phyloP scores from a whole-genome alignment of 2,329 filamentous ascomycete species.

The Arthrobotrys sphaeroides region DNA sequence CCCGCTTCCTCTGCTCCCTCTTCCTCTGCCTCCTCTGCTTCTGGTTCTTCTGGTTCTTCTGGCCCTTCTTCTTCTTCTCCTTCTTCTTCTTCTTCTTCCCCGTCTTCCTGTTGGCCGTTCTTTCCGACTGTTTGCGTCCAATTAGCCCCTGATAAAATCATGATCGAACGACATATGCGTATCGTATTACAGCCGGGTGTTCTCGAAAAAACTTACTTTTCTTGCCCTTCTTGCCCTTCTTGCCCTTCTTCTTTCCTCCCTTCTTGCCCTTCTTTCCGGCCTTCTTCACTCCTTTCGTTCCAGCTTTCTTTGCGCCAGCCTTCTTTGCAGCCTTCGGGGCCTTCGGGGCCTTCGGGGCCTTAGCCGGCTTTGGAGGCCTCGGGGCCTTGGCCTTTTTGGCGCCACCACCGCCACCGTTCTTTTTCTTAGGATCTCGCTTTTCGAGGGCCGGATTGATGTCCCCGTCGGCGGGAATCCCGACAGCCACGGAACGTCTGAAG shows the following conservation, averaged over 20 bases:
- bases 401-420: neutral
- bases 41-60: neutral
- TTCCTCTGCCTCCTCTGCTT: neutral
- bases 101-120: neutral
- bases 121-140: neutral
- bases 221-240: neutral
- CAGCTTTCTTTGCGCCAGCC: neutral
- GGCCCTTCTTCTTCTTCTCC: neutral
- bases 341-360: neutral
- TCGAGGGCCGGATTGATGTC: neutral
- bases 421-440: neutral
- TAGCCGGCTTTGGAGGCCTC: neutral
- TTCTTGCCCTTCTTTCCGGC: neutral
- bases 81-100: neutral
- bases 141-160: neutral
- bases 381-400: neutral
- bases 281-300: neutral
- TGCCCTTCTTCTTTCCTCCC: neutral
- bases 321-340: neutral
- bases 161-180: neutral
- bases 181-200: no score
- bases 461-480: neutral
- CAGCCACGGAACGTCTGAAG: neutral
- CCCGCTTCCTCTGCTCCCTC: neutral
- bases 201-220: neutral